Evolutionary conservation across 2,329 filamentous ascomycete species (phyloP).

Genomic region (Aspergillus puulaauensis): DNA sequence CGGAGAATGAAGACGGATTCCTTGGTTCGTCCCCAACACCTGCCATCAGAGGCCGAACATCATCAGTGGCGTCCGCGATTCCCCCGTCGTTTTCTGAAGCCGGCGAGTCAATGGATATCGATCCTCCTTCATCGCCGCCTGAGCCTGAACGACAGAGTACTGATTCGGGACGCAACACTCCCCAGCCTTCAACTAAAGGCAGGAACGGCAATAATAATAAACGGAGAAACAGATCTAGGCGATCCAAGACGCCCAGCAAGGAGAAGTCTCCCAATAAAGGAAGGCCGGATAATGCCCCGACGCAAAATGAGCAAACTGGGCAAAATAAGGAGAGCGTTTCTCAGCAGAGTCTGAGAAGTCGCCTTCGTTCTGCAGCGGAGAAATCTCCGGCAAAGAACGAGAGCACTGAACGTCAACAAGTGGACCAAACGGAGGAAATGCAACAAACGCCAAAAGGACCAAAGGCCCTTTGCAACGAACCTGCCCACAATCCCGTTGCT

Average conservation of each 20-base stretch:
- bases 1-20: slow-evolving; percentile 46
- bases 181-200: slow-evolving; percentile 5
- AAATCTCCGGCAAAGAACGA: slow-evolving; percentile 14
- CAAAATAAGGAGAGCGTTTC: not conserved
- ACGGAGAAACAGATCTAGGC: slow-evolving; percentile 13
- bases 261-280: slow-evolving; percentile 1
- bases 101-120: slow-evolving; percentile 21
- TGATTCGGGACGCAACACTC: slow-evolving; percentile 18
- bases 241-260: slow-evolving; percentile 7
- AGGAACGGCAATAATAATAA: slow-evolving; percentile 15
- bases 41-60: slow-evolving; percentile 36
- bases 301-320: not conserved
- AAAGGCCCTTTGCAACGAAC: not conserved
- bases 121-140: slow-evolving; percentile 39
- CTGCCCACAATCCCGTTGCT: not conserved
- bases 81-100: slow-evolving; percentile 36
- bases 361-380: slow-evolving; percentile 25
- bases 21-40: slow-evolving; percentile 56
- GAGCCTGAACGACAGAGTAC: slow-evolving; percentile 24
- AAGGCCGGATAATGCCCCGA: not conserved
- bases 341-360: slow-evolving; percentile 10
- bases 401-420: not conserved
- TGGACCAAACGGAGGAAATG: not conserved
- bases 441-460: slow-evolving; percentile 1
- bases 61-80: slow-evolving; percentile 27